A percentile compares a stretch with the other conserved stretches of the same genome.
These are phyloP conservation scores for Coniochaeta prunicola DNA, from an alignment of 2,329 filamentous ascomycete species.

Conservation along the genomic window DNA sequence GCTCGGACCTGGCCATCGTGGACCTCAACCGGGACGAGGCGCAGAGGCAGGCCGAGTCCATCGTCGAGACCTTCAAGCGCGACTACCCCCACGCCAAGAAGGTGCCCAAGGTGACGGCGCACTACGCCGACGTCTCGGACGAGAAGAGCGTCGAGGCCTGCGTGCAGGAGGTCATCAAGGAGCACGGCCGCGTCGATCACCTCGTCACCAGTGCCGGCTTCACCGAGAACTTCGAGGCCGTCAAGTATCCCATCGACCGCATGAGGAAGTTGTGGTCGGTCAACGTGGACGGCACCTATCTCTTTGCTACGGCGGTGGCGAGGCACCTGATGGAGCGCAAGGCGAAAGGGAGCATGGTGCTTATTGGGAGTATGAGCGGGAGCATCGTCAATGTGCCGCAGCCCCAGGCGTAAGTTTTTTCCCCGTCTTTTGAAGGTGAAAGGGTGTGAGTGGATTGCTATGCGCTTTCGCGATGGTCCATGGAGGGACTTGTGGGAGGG, in stretches of 20 bases:
- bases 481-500: too few relatives aligned
- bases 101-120: conserved; percentile 77
- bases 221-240: conserved; percentile 90
- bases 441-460: neutral
- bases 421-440: neutral
- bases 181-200: conserved; percentile 80
- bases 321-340: conserved; percentile 83
- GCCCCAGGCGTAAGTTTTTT: conserved; percentile 61
- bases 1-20: conserved; percentile 83
- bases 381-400: conserved; percentile 93
- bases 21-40: conserved; percentile 92
- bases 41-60: conserved; percentile 62
- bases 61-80: conserved; percentile 68
- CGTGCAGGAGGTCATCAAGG: conserved; percentile 59
- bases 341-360: conserved; percentile 75
- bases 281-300: conserved; percentile 86
- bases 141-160: conserved; percentile 70
- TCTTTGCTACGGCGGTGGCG: conserved; percentile 78
- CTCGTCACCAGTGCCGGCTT: conserved; percentile 95
- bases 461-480: too few relatives aligned
- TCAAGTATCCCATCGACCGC: conserved; percentile 82
- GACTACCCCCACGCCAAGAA: conserved; percentile 71
- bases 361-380: conserved; percentile 94
- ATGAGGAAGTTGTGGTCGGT: conserved; percentile 92
- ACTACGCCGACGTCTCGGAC: conserved; percentile 81